Percentiles rank a stretch among this genome's conserved stretches.
phyloP scores from a whole-genome alignment of 176 grass and related monocot genomes.

The Lolium perenne region DNA sequence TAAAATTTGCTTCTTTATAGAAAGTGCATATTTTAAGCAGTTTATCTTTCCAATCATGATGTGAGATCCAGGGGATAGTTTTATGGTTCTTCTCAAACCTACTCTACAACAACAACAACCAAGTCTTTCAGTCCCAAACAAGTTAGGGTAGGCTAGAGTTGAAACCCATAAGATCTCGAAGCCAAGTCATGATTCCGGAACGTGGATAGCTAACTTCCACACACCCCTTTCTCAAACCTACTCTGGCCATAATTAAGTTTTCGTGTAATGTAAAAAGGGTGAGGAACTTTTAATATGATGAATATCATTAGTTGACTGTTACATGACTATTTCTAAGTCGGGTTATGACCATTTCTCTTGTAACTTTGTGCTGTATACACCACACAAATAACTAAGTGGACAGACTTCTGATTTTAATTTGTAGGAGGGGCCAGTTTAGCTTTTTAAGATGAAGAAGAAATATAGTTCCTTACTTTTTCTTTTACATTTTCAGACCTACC shows the following conservation, averaged over 20 bases:
- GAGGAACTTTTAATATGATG: not conserved
- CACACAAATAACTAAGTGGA: not conserved
- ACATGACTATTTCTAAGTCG: not conserved
- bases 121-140: no score
- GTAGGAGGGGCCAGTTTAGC: not conserved
- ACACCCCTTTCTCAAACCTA: not conserved
- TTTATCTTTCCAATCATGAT: slow-evolving; percentile 22
- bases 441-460: not conserved
- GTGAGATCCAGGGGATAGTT: not conserved
- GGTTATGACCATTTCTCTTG: not conserved
- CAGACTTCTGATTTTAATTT: not conserved
- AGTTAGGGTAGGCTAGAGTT: no score
- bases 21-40: not conserved
- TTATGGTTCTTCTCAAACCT: not conserved
- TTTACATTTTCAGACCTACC: slow-evolving; percentile 31
- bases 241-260: not conserved
- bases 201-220: no score
- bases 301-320: not conserved
- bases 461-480: not conserved
- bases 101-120: no score
- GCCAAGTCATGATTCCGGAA: slow-evolving; percentile 14
- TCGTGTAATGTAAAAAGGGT: not conserved
- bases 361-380: not conserved
- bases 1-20: not conserved
- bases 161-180: no score